A percentile compares a stretch with the other conserved stretches of the same genome.
phyloP scores from a whole-genome alignment of 2,329 filamentous ascomycete species.

The Pestalotiopsis sp. region DNA sequence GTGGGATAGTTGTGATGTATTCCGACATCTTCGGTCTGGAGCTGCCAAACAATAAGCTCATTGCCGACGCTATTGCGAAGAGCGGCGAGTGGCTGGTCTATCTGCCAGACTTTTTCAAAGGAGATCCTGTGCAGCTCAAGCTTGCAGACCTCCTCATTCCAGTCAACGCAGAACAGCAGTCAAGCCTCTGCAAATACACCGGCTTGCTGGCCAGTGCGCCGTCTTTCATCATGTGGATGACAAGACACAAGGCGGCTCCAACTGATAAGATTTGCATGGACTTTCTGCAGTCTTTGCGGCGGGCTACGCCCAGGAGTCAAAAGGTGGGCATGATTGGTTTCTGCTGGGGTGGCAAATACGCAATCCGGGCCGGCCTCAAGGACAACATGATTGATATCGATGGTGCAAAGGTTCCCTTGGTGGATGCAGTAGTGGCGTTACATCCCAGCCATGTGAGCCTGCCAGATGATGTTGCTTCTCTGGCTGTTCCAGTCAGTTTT shows the following conservation, averaged over 20 bases:
- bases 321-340: constrained; percentile 52
- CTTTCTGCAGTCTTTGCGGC: constrained; percentile 32
- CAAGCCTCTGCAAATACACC: constrained; percentile 33
- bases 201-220: constrained; percentile 37
- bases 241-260: constrained; percentile 31
- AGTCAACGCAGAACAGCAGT: constrained; percentile 11
- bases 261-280: constrained; percentile 37
- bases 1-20: constrained; percentile 50
- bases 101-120: constrained; percentile 55
- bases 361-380: constrained; percentile 30
- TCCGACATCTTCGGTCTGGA: constrained; percentile 54
- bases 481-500: constrained; percentile 31
- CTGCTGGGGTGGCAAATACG: constrained; percentile 55
- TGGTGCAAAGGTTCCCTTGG: constrained; percentile 30
- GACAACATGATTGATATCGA: constrained; percentile 36
- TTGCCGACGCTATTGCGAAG: constrained; percentile 51
- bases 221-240: constrained; percentile 33
- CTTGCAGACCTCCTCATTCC: constrained; percentile 18
- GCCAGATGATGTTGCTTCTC: constrained; percentile 37
- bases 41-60: constrained; percentile 47
- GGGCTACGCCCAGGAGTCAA: constrained; percentile 26
- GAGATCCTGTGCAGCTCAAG: constrained; percentile 33
- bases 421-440: constrained; percentile 46
- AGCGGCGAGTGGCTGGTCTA: constrained; percentile 47
- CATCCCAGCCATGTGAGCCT: constrained; percentile 44